These are phyloP conservation scores for Astrocystis sublimbata DNA, from an alignment of 495 filamentous ascomycete genomes.

Conservation along the genomic window DNA sequence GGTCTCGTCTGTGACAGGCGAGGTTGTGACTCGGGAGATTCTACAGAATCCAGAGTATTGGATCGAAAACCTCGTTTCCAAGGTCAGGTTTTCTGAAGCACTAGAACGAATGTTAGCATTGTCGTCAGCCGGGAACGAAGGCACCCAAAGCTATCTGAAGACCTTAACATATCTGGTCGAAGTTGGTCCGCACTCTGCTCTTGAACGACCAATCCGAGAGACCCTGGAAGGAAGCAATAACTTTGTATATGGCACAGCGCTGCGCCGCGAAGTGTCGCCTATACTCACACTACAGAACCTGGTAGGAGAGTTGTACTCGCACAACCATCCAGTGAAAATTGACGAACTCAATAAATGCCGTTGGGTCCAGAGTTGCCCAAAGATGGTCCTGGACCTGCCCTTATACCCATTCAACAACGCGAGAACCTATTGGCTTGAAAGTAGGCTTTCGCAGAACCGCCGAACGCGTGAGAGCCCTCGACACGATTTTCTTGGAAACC, in stretches of 20 bases:
- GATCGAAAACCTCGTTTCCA: constrained; percentile 42
- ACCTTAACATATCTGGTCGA: no score
- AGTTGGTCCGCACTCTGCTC: constrained; percentile 57
- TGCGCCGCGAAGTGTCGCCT: constrained; percentile 28
- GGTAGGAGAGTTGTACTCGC: constrained; percentile 30
- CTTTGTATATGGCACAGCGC: constrained; percentile 26
- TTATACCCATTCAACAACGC: constrained; percentile 45
- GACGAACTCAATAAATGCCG: constrained; percentile 20
- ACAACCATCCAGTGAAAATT: constrained; percentile 29
- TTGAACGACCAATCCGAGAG: constrained; percentile 50
- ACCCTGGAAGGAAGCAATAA: constrained; percentile 28
- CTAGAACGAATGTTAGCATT: no score
- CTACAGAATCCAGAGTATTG: constrained; percentile 32
- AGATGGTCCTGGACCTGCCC: constrained; percentile 30
- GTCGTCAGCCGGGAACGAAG: no score
- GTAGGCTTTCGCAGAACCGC: constrained; percentile 39
- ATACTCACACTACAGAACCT: constrained; percentile 24
- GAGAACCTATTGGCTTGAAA: constrained; percentile 41
- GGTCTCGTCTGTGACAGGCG: constrained; percentile 33
- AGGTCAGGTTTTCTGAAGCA: constrained; percentile 42
- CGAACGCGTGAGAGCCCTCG: constrained; percentile 34
- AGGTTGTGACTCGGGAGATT: constrained; percentile 18
- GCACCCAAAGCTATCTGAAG: no score
- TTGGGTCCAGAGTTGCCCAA: constrained; percentile 22
- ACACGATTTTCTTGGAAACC: constrained; percentile 51